Evolutionary conservation across 768 basidiomycete genomes (phyloP).

Genomic region (Lactarius vividus): DNA sequence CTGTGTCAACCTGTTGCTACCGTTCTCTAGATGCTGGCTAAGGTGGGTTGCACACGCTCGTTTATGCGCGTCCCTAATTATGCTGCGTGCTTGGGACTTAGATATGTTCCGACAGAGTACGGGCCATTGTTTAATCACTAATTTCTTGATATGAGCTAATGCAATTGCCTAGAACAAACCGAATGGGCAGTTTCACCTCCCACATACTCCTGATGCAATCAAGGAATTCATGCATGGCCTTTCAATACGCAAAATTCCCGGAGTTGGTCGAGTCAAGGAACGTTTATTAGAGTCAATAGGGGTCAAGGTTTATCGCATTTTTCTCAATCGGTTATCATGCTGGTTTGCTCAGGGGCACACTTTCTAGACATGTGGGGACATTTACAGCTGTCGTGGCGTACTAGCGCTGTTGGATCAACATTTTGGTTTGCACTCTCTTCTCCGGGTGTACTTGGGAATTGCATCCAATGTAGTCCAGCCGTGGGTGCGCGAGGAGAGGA

Average conservation of each 20-base stretch:
- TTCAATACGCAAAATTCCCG: conserved; percentile 83
- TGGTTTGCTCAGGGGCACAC: background rate
- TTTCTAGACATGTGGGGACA: conserved; percentile 82
- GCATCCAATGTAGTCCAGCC: conserved; percentile 81
- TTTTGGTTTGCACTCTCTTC: conserved; percentile 72
- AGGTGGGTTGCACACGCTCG: conserved; percentile 47
- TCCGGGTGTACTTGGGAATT: conserved; percentile 82
- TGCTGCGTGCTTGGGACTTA: conserved; percentile 31
- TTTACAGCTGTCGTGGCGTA: conserved; percentile 68
- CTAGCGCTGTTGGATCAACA: conserved; percentile 85
- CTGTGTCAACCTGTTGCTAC: background rate
- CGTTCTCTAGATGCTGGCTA: conserved; percentile 74
- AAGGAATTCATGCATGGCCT: conserved; percentile 75
- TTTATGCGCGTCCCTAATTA: background rate
- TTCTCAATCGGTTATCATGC: background rate
- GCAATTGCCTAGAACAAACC: conserved; percentile 72
- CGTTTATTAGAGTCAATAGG: conserved; percentile 82
- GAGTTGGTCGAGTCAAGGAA: conserved; percentile 90
- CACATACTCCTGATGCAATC: conserved; percentile 62
- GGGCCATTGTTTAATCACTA: background rate
- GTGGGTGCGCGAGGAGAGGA: conserved; percentile 73
- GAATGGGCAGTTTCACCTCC: conserved; percentile 82
- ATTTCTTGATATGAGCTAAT: background rate
- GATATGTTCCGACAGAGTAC: conserved; percentile 91
- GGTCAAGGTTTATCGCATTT: conserved; percentile 56